phyloP scores from a whole-genome alignment of 768 basidiomycete genomes.

The Pisolithus marmoratus region DNA sequence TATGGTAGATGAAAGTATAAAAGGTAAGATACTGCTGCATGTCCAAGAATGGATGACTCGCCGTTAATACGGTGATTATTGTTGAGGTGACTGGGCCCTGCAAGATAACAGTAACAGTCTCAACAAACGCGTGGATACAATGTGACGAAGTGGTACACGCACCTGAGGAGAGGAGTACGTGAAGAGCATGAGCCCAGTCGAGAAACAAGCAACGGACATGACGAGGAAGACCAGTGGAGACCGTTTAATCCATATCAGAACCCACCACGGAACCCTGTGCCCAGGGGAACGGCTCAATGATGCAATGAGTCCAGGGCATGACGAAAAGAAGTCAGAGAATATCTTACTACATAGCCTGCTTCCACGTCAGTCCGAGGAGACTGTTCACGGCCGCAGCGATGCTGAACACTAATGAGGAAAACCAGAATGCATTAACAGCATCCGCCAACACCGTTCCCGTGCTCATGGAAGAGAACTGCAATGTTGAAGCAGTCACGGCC shows the following conservation, averaged over 20 bases:
- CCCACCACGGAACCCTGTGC: constrained; percentile 54
- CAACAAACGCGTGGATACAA: constrained; percentile 16
- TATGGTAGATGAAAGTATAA: not conserved
- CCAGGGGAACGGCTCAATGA: constrained; percentile 44
- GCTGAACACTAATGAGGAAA: constrained; percentile 49
- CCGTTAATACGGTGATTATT: constrained; percentile 71
- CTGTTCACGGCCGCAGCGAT: constrained; percentile 51
- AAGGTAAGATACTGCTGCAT: constrained; percentile 3
- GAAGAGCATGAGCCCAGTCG: constrained; percentile 70
- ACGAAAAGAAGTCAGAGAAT: constrained; percentile 6
- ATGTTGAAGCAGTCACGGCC: constrained; percentile 45
- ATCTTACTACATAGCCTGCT: constrained; percentile 52
- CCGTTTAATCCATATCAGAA: constrained; percentile 78
- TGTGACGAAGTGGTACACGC: constrained; percentile 17
- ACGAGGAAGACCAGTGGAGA: constrained; percentile 81
- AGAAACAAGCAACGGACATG: constrained; percentile 79
- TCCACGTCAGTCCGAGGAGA: constrained; percentile 49
- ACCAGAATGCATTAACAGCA: constrained; percentile 49
- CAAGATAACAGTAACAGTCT: constrained; percentile 10
- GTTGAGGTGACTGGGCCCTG: constrained; percentile 59
- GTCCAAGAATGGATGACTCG: constrained; percentile 10
- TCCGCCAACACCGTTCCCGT: constrained; percentile 33
- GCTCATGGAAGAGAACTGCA: constrained; percentile 40
- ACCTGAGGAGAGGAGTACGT: constrained; percentile 71
- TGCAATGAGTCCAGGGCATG: constrained; percentile 11